Conservation (phyloP, 2,329 filamentous ascomycete species). For the Fusarium sp. region DNA sequence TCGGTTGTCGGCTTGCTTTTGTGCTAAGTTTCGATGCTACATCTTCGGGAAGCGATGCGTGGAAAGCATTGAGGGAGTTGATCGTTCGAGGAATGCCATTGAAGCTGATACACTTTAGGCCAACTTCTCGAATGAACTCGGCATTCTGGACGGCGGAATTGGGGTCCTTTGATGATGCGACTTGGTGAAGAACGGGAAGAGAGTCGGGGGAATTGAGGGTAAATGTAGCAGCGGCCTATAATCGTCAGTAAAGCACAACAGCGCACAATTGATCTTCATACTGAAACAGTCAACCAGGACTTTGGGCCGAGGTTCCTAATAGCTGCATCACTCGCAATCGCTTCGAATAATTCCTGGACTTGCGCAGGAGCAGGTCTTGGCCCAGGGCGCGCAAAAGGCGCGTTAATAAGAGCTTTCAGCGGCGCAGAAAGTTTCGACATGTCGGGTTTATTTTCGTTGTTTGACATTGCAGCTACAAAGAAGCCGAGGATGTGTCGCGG, state of each 20-base stretch:
- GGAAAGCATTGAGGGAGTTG: conserved; percentile 82
- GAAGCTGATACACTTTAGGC: conserved; percentile 82
- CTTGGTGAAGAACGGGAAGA: conserved; percentile 70
- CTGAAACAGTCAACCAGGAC: conserved; percentile 76
- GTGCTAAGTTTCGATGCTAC: conserved; percentile 67
- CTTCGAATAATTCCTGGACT: conserved; percentile 73
- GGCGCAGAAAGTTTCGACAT: conserved; percentile 81
- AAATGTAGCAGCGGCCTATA: conserved; percentile 81
- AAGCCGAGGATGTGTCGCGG: conserved; percentile 20
- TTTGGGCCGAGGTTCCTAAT: conserved; percentile 70
- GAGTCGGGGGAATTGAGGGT: conserved; percentile 88
- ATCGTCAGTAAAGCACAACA: neutral
- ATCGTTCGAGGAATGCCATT: conserved; percentile 87
- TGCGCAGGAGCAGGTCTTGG: conserved; percentile 72
- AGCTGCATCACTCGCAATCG: conserved; percentile 72
- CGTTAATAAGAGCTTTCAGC: conserved; percentile 80
- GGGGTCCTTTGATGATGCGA: conserved; percentile 53
- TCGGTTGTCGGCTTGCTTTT: conserved; percentile 66
- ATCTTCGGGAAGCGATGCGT: conserved; percentile 68
- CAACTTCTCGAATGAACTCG: conserved; percentile 80
- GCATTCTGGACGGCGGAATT: conserved; percentile 61
- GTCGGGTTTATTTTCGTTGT: conserved; percentile 38
- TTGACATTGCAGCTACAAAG: neutral
- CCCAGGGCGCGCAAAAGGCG: conserved; percentile 73
- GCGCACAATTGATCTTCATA: conserved; percentile 49